Evolutionary conservation across 2,329 filamentous ascomycete species (phyloP).

Genomic region (Colletotrichum australisinense): DNA sequence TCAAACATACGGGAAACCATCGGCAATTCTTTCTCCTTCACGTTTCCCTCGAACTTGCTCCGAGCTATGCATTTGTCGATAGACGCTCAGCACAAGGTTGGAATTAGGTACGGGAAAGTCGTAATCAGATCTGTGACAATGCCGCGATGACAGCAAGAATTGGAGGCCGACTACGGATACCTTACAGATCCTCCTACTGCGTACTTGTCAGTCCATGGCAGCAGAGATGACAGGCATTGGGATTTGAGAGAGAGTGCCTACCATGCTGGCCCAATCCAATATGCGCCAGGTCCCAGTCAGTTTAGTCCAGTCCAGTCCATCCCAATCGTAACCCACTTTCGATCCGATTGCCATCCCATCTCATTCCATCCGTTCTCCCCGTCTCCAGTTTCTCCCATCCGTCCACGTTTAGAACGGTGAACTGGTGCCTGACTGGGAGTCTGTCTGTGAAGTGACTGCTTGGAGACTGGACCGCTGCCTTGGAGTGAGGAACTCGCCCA

Average conservation of each 20-base stretch:
- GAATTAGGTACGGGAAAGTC: constrained; percentile 4
- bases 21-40: constrained; percentile 1
- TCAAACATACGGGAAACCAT: not conserved
- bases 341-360: constrained; percentile 17
- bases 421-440: not conserved
- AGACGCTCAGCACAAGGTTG: not conserved
- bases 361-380: constrained; percentile 5
- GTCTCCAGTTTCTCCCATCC: not conserved
- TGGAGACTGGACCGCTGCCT: no score
- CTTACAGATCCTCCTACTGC: no score
- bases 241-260: not conserved
- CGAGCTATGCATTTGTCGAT: constrained; percentile 7
- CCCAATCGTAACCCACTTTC: not conserved
- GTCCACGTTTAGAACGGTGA: not conserved
- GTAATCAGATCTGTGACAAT: not conserved
- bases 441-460: no score
- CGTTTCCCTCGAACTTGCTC: constrained; percentile 1
- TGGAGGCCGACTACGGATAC: not conserved
- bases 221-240: not conserved
- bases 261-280: not conserved
- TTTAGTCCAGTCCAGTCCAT: not conserved
- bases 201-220: not conserved
- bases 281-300: not conserved
- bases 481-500: not conserved
- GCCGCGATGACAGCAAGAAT: not conserved